phyloP scores from a whole-genome alignment of 2,329 filamentous ascomycete species.

The Diaporthe citrichinensis region DNA sequence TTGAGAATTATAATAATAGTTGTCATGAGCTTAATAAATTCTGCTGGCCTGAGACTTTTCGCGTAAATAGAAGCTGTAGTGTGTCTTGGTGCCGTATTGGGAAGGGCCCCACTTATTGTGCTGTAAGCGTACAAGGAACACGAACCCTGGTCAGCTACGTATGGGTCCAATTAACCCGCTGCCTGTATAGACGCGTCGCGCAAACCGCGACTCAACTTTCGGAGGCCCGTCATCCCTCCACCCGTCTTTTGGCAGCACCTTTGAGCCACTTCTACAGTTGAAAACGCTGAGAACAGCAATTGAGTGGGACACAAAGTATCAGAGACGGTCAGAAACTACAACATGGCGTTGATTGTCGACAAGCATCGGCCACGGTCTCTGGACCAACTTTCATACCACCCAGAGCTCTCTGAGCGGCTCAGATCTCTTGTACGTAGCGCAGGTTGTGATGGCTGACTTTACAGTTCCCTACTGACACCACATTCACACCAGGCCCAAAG shows the following conservation, averaged over 20 bases:
- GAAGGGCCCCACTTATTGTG: background rate
- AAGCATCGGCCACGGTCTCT: conserved; percentile 82
- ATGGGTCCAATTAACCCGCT: conserved; percentile 19
- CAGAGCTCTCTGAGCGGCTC: conserved; percentile 88
- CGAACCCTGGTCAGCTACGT: background rate
- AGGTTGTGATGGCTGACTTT: background rate
- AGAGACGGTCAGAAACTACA: conserved; percentile 42
- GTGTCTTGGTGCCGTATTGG: too few relatives aligned
- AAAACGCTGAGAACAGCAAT: background rate
- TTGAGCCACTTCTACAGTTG: background rate
- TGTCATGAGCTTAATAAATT: background rate
- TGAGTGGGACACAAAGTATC: conserved; percentile 16
- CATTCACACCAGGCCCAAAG: conserved; percentile 81
- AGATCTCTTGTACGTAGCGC: conserved; percentile 79
- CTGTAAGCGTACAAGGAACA: background rate
- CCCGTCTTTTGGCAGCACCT: background rate
- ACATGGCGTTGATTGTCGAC: conserved; percentile 79
- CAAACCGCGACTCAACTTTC: conserved; percentile 25
- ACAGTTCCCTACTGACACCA: conserved; percentile 32
- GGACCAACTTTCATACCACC: conserved; percentile 86
- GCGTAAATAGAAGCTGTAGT: conserved; percentile 1
- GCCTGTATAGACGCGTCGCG: conserved; percentile 22
- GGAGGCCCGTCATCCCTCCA: conserved; percentile 42
- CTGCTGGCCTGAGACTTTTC: background rate
- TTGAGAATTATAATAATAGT: background rate